Conservation (phyloP, 345 rosid genomes). For the Excoecaria cochinchinensis region DNA sequence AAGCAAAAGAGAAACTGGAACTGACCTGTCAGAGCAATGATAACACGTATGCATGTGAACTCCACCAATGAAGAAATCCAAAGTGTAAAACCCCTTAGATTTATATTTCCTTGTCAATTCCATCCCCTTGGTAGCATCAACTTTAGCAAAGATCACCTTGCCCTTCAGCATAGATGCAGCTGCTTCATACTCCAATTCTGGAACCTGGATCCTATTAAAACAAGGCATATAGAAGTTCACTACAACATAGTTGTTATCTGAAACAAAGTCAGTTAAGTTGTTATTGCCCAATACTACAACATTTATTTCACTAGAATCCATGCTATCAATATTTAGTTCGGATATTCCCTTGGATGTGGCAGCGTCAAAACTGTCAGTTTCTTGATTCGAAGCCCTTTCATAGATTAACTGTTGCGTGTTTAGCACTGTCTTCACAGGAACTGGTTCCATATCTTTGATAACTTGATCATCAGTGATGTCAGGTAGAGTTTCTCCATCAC, state of each 20-base stretch:
- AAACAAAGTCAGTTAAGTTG: conserved; percentile 6
- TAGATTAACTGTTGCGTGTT: not conserved
- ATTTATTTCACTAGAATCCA: not conserved
- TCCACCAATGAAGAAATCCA: conserved; percentile 5
- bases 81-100: not conserved
- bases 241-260: conserved; percentile 1
- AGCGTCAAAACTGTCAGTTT: too few relatives aligned
- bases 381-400: not conserved
- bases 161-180: not conserved
- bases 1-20: not conserved
- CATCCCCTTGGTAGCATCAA: not conserved
- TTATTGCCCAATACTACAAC: not conserved
- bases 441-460: not conserved
- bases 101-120: conserved; percentile 1
- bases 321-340: not conserved
- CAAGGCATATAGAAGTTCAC: not conserved
- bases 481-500: too few relatives aligned
- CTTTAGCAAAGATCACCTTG: not conserved
- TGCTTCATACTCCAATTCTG: not conserved
- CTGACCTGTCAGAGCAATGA: not conserved
- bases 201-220: not conserved
- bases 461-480: too few relatives aligned
- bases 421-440: not conserved
- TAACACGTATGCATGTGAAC: not conserved
- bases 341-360: too few relatives aligned